Evolutionary conservation across 768 basidiomycete genomes (phyloP), one percentile per base, ranked within the genome.

Genomic region (Dacryopinax spathularia): DNA sequence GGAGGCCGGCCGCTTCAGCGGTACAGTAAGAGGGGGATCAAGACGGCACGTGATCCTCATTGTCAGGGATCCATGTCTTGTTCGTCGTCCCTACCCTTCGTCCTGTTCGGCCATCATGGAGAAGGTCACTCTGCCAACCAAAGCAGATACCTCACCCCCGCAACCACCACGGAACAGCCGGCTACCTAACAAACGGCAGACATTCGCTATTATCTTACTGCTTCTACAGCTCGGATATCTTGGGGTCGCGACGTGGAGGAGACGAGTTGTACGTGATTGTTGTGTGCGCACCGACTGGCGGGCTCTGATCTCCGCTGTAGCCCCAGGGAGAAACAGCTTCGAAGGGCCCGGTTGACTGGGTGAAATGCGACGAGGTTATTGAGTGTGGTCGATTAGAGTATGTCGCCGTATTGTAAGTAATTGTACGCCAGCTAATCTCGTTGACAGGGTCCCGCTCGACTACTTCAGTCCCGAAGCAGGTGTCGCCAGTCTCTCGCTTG

Each of bases 371-470:
- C 13, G 66, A 65, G 31, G 65, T 63, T 34, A 70, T 67, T 35
- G 68, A 69, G 31, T 69, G 68, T 31, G 68, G 68, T 25, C 61
- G 44, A 16, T 36, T 69, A 15, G 62, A 64, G 65, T 67, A 39
- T 20, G 66, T 65, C 22, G 29, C 27, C 60, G 7, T 25, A 20
- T 10, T 63, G 29, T 62, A 39, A 41, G 18, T 39, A 34, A n/a
- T 62, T 1, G 62, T 56, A 29, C 16, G 13, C 22, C n/a, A 34
- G 31, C 25, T 18, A 27, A 15, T 20, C 20, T 15, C 1, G 10
- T 20, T 22, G 5, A 9, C 62, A 75, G 74, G 15, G 74, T 74
- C 1, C 74, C 75, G 4, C 63, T 74, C 4, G 72, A 75, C 59
- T 74, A 75, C 64, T 69, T 69, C 61, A 69, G 75, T 60, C 13